These are phyloP conservation scores for Mediolabrus comicus DNA, from an alignment of 108 stramenopile genomes.

Conservation along the genomic window DNA sequence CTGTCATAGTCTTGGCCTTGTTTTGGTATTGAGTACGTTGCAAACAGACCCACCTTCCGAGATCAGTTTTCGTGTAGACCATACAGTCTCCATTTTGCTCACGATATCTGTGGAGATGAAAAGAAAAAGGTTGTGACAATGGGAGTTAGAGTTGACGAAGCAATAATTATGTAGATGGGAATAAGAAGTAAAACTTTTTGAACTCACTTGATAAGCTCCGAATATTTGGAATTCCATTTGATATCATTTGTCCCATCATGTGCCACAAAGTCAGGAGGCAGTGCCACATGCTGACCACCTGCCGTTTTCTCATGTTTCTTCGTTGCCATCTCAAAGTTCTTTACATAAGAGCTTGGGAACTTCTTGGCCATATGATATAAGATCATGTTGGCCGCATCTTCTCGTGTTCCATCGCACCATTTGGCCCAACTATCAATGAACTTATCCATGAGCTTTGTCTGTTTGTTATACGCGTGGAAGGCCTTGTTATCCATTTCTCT, in stretches of 20 bases:
- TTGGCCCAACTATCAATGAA: neutral
- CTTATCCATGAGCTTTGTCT: conserved; percentile 1
- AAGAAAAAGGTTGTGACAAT: neutral
- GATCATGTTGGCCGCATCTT: conserved; percentile 8
- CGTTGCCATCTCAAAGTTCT: conserved; percentile 9
- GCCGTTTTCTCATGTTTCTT: conserved; percentile 2
- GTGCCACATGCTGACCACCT: neutral
- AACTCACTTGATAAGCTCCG: conserved; percentile 9
- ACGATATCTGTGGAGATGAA: neutral
- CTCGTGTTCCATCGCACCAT: neutral
- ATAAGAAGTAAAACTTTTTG: neutral
- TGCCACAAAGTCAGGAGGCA: conserved; percentile 10
- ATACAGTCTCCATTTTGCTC: conserved; percentile 4
- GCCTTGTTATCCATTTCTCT: neutral
- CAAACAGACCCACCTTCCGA: conserved; percentile 3
- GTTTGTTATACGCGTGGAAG: conserved; percentile 6
- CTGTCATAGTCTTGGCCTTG: conserved; percentile 22
- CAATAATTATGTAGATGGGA: neutral
- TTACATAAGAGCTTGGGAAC: neutral
- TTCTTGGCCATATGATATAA: conserved; percentile 1
- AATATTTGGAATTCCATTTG: conserved; percentile 11
- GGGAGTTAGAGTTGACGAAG: no score
- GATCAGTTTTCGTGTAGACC: conserved; percentile 14
- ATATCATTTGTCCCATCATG: conserved; percentile 16
- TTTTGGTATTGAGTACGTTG: conserved; percentile 1